These are phyloP conservation scores for Flaveria robusta DNA, from an alignment of 129 eudicot genomes.

Conservation along the genomic window DNA sequence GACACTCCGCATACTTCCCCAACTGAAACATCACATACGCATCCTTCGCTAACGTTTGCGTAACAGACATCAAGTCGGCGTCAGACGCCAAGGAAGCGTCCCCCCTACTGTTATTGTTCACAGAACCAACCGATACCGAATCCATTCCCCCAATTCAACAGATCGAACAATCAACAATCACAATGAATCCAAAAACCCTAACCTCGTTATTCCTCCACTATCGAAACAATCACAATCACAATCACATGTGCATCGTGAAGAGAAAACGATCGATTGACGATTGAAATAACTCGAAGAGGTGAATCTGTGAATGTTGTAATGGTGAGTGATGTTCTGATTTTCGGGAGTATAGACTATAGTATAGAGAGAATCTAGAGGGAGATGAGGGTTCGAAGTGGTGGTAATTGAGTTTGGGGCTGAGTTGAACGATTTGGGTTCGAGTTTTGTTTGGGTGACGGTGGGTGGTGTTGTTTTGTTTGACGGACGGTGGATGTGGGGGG, in stretches of 20 bases:
- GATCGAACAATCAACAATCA: conserved; percentile 36
- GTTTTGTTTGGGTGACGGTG: background rate
- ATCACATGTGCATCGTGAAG: conserved; percentile 31
- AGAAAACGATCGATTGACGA: background rate
- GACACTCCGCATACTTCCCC: conserved; percentile 69
- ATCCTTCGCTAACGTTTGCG: conserved; percentile 70
- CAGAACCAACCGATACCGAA: conserved; percentile 44
- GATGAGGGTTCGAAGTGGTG: background rate
- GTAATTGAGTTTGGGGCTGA: background rate
- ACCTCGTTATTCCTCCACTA: conserved; percentile 14
- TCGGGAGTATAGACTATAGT: background rate
- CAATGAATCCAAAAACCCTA: conserved; percentile 42
- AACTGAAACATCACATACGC: conserved; percentile 69
- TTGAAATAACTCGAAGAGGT: conserved; percentile 22
- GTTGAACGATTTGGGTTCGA: conserved; percentile 7
- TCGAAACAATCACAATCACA: background rate
- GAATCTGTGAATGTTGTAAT: conserved; percentile 24
- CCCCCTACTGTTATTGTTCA: conserved; percentile 38
- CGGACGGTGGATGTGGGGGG: background rate
- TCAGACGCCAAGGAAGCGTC: conserved; percentile 46
- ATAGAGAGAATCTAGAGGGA: background rate
- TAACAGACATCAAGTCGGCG: conserved; percentile 55
- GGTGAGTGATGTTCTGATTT: conserved; percentile 25
- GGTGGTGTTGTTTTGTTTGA: background rate
- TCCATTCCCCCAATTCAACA: conserved; percentile 48